phyloP scores from a whole-genome alignment of 169 alveolate species.

The Plasmodium vivax region DNA sequence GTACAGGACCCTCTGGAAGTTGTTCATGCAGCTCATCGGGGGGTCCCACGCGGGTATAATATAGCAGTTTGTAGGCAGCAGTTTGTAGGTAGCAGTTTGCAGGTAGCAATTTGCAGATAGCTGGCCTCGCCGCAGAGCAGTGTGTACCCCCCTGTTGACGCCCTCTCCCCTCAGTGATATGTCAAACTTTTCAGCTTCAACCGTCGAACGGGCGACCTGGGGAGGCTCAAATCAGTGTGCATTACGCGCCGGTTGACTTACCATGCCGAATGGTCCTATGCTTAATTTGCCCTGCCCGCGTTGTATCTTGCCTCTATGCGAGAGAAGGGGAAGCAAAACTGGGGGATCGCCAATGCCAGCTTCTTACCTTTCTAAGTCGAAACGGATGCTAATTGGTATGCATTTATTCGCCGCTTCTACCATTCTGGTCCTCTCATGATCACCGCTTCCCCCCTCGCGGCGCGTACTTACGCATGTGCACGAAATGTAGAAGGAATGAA shows the following conservation, averaged over 20 bases:
- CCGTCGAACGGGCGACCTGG: neutral
- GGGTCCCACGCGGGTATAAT: neutral
- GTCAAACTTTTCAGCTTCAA: neutral
- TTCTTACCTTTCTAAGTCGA: neutral
- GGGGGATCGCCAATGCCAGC: neutral
- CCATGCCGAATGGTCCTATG: neutral
- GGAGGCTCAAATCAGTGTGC: neutral
- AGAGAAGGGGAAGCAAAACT: neutral
- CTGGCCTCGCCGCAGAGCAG: neutral
- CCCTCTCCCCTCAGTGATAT: neutral
- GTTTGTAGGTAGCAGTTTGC: no score
- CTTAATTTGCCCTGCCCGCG: neutral
- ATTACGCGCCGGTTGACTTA: neutral
- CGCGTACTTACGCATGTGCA: neutral
- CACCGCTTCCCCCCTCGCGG: neutral
- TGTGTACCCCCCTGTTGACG: neutral
- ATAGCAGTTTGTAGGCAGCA: neutral
- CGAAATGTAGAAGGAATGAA: neutral
- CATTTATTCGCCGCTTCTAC: neutral
- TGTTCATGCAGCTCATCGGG: constrained; percentile 46
- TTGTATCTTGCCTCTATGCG: neutral
- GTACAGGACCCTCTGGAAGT: constrained; percentile 70
- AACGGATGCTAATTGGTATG: neutral
- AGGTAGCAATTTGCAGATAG: no score
- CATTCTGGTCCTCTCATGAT: no score